Evolutionary conservation across 2,329 filamentous ascomycete genomes (phyloP).

Genomic region (Trichoderma polysporum): DNA sequence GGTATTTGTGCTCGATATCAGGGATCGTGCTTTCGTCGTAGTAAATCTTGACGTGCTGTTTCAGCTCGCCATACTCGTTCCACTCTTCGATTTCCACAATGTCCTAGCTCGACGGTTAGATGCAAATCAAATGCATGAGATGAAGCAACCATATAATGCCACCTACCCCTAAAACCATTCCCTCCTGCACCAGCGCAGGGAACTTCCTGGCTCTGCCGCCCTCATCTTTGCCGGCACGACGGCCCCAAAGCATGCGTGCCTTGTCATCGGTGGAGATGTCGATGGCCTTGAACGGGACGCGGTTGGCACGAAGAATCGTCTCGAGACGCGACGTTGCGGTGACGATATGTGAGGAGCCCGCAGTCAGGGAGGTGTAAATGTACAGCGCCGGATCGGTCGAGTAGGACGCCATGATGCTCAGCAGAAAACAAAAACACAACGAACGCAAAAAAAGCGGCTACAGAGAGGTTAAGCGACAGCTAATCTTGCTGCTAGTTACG

Average conservation of each 20-base stretch:
- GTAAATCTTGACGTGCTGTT: conserved; percentile 74
- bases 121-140: background rate
- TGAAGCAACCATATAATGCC: background rate
- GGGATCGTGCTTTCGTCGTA: conserved; percentile 62
- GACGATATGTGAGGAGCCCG: conserved; percentile 92
- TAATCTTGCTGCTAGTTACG: background rate
- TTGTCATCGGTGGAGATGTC: conserved; percentile 89
- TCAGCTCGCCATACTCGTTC: conserved; percentile 97
- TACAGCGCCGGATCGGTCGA: conserved; percentile 73
- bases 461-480: conserved; percentile 4
- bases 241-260: conserved; percentile 84
- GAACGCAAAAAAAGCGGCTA: background rate
- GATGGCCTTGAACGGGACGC: conserved; percentile 87
- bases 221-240: conserved; percentile 72
- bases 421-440: background rate
- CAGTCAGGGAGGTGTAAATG: conserved; percentile 93
- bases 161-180: conserved; percentile 75
- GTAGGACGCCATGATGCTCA: conserved; percentile 42
- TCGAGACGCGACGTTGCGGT: conserved; percentile 94
- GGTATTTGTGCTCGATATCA: conserved; percentile 52
- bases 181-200: conserved; percentile 84
- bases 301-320: conserved; percentile 93
- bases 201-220: conserved; percentile 69
- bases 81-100: conserved; percentile 94
- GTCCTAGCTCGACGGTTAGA: conserved; percentile 57